Base-by-base conservation (phyloP, 2,329 filamentous ascomycete species). In the Colletotrichum sojae region DNA sequence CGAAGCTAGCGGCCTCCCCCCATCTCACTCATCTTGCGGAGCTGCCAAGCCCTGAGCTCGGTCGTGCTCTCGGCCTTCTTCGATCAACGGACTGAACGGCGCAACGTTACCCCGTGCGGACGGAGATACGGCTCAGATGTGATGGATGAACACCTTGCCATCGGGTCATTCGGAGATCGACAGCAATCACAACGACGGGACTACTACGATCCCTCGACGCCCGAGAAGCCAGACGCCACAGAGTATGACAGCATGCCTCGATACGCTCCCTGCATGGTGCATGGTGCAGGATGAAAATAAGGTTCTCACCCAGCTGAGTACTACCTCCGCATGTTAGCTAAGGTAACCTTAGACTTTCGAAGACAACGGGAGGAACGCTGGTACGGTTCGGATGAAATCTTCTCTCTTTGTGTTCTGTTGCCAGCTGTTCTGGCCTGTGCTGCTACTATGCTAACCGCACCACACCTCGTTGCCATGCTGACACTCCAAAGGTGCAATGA, bases 211-310 rank as follows among this genome's bases (percentile, higher is more conserved):
- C 31, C 20, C 53, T 12, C 15, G 40, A 16, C 48, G 25, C 43
- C 25, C n/a, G 45, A 25, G 36, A 36, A 54, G 48, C 13, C 51
- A 55, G 27, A 54, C 63, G 63, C 63, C 63, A 60, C 55, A 27
- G 43, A 49, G 63, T 54, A 46, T 60, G 25, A 56, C 15, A 22
- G 20, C 16, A 45, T 43, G 15, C 20, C 52, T 40, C 15, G n/a
- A 13, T 40, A 39, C 20, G 36, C n/a, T 20, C 39, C 49, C 49
- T 27, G 49, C 49, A n/a, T 31, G 12, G 31, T 36, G 31, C 31
- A 36, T 36, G 31, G 31, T 36, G 31, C 31, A 36, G 8, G 31
- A 22, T 52, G 12, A 8, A 18, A 20, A 46, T 36, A 54, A 62
- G 39, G 59, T 54, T 62, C 22, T 62, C 59, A 54, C 49, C 46